A percentile compares a stretch with the other conserved stretches of the same genome.
phyloP scores from a whole-genome alignment of 495 filamentous ascomycete genomes.

The Viridothelium virens region DNA sequence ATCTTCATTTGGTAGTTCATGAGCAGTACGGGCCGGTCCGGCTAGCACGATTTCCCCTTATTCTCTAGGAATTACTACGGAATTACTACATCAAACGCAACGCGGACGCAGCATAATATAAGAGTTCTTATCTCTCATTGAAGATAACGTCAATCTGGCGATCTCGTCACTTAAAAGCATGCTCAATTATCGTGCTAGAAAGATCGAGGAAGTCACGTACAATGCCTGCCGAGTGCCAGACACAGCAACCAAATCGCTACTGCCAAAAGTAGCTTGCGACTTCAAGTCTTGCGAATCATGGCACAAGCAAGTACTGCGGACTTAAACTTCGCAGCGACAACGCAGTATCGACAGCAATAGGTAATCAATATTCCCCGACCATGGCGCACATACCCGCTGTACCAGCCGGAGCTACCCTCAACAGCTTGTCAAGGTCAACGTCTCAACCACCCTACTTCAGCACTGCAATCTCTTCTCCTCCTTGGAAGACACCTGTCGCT shows the following conservation, averaged over 20 bases:
- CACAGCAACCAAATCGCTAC: too few relatives aligned
- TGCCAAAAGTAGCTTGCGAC: too few relatives aligned
- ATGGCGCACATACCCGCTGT: conserved; percentile 3
- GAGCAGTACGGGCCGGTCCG: background rate
- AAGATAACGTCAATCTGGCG: background rate
- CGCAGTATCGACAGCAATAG: background rate
- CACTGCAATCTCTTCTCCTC: background rate
- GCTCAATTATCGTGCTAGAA: too few relatives aligned
- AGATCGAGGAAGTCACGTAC: too few relatives aligned
- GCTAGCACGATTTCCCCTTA: background rate
- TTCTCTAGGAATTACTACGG: background rate
- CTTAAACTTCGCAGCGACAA: background rate
- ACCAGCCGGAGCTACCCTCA: conserved; percentile 2
- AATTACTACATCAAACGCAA: background rate
- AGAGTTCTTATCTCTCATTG: too few relatives aligned
- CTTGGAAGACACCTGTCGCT: background rate
- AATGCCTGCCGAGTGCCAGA: too few relatives aligned
- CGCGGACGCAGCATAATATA: too few relatives aligned
- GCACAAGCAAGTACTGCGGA: background rate
- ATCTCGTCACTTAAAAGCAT: background rate
- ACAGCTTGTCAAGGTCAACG: background rate
- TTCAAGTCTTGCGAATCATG: too few relatives aligned
- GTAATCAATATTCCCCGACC: conserved; percentile 6
- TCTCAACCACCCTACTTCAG: background rate
- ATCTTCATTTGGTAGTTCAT: background rate